A percentile compares a stretch with the other conserved stretches of the same genome.
These are phyloP conservation scores for Entomortierella lignicola DNA, from an alignment of 192 early-diverging fungal species.

Conservation along the genomic window DNA sequence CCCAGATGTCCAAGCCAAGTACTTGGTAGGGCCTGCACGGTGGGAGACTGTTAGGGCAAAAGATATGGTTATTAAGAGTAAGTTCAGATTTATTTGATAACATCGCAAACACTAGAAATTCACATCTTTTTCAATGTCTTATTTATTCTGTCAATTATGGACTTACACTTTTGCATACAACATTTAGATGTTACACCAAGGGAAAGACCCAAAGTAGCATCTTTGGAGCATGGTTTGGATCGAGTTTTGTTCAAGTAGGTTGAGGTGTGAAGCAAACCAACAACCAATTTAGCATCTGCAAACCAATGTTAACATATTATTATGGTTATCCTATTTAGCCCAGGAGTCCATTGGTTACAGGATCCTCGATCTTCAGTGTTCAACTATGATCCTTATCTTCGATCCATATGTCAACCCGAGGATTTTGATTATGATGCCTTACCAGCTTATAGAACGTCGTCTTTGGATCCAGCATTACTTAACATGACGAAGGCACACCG, in stretches of 20 bases:
- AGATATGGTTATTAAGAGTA: slow-evolving; percentile 38
- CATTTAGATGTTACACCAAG: slow-evolving; percentile 35
- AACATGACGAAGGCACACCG: slow-evolving; percentile 61
- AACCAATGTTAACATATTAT: neutral
- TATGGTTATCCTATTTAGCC: slow-evolving; percentile 58
- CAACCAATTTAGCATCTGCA: too few relatives aligned
- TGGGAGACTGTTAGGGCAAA: slow-evolving; percentile 48
- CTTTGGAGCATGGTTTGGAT: slow-evolving; percentile 72
- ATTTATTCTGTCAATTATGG: too few relatives aligned
- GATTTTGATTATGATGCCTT: slow-evolving; percentile 87
- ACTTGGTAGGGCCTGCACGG: slow-evolving; percentile 23
- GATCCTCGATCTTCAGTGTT: slow-evolving; percentile 79
- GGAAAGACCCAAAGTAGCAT: slow-evolving; percentile 45
- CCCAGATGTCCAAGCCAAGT: slow-evolving; percentile 44
- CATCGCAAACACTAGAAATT: neutral
- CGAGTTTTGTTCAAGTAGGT: slow-evolving; percentile 72
- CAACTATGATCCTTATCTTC: slow-evolving; percentile 86
- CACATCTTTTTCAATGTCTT: too few relatives aligned
- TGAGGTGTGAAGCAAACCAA: too few relatives aligned
- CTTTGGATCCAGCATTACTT: slow-evolving; percentile 71
- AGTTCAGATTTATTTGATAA: neutral
- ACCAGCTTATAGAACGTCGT: slow-evolving; percentile 84
- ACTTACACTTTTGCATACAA: neutral
- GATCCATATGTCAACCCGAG: slow-evolving; percentile 79
- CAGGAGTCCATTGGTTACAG: slow-evolving; percentile 84